These are phyloP conservation scores for Cladosporium austrohemisphaericum DNA, from an alignment of 2,329 filamentous ascomycete species.

Conservation along the genomic window DNA sequence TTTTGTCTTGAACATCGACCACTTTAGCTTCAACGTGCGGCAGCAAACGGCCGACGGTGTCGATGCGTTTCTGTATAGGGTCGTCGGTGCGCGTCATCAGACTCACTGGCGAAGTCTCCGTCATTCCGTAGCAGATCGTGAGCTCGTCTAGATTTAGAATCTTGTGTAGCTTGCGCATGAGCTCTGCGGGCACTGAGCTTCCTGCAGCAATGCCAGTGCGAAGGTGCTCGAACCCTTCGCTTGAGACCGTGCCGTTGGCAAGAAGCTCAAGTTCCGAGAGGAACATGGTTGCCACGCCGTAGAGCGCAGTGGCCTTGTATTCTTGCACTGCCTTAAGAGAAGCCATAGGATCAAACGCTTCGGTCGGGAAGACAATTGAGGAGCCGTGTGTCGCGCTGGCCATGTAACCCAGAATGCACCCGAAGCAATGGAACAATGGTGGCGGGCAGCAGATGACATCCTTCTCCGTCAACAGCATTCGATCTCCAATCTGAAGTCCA, in stretches of 20 bases:
- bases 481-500: slow-evolving; percentile 73
- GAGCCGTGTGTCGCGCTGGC: slow-evolving; percentile 82
- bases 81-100: slow-evolving; percentile 80
- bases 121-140: slow-evolving; percentile 96
- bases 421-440: slow-evolving; percentile 70
- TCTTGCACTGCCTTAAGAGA: slow-evolving; percentile 63
- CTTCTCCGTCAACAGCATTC: slow-evolving; percentile 71
- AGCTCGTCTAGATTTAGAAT: slow-evolving; percentile 73
- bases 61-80: slow-evolving; percentile 67
- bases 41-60: slow-evolving; percentile 73
- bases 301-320: slow-evolving; percentile 65
- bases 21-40: slow-evolving; percentile 79
- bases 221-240: slow-evolving; percentile 60
- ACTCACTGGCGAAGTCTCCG: slow-evolving; percentile 72
- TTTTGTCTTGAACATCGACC: slow-evolving; percentile 64
- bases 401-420: slow-evolving; percentile 90
- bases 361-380: slow-evolving; percentile 77
- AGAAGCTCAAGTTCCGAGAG: slow-evolving; percentile 80
- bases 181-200: slow-evolving; percentile 72
- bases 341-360: slow-evolving; percentile 78
- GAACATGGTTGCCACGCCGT: slow-evolving; percentile 95
- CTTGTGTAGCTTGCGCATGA: slow-evolving; percentile 73
- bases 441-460: slow-evolving; percentile 68
- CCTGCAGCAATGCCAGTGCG: slow-evolving; percentile 91
- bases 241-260: slow-evolving; percentile 29